Conservation (phyloP, 768 basidiomycete genomes). For the Tricholoma saponaceum region DNA sequence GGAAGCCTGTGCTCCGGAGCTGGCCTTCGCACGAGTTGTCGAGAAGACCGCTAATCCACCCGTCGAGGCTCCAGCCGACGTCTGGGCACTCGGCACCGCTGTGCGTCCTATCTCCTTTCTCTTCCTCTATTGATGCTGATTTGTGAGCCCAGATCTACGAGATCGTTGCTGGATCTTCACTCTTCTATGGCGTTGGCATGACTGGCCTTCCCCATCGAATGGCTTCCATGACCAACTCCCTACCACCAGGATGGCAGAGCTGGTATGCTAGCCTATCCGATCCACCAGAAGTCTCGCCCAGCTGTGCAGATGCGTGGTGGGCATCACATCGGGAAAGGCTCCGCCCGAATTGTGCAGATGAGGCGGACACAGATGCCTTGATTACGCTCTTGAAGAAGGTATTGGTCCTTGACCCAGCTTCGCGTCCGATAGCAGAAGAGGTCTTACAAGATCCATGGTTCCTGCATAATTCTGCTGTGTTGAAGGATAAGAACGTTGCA, state of each 20-base stretch:
- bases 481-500: too few relatives aligned
- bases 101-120: not conserved
- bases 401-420: not conserved
- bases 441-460: not conserved
- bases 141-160: not conserved
- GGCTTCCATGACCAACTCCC: not conserved
- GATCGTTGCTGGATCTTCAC: conserved; percentile 3
- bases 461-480: too few relatives aligned
- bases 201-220: conserved; percentile 2
- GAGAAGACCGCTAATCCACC: conserved; percentile 3
- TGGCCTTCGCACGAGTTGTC: conserved; percentile 3
- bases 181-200: not conserved
- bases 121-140: not conserved
- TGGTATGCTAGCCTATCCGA: conserved; percentile 5
- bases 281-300: conserved; percentile 1
- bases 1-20: conserved; percentile 3
- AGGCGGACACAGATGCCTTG: conserved; percentile 3
- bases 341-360: conserved; percentile 3
- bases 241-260: conserved; percentile 4
- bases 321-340: not conserved
- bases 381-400: conserved; percentile 4
- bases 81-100: conserved; percentile 5
- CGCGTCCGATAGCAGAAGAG: not conserved
- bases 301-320: conserved; percentile 2
- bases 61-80: conserved; percentile 3